phyloP scores from a whole-genome alignment of 1,284 basidiomycete species.

The Moesziomyces sp. region DNA sequence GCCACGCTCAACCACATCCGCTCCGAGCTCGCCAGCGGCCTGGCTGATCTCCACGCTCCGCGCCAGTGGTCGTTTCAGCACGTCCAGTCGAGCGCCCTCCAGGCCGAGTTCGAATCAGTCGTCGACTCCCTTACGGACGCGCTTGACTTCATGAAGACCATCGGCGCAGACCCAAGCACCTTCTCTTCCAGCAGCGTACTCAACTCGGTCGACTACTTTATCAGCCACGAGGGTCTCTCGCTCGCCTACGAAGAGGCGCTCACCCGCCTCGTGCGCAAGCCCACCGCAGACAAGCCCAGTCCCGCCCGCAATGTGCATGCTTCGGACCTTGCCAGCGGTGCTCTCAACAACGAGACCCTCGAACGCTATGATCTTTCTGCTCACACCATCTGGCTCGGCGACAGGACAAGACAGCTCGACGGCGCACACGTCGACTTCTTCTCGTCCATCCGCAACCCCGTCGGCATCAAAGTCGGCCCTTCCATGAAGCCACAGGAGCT shows the following conservation, averaged over 20 bases:
- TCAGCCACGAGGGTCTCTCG: slow-evolving; percentile 93
- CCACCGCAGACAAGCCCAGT: slow-evolving; percentile 24
- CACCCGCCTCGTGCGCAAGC: slow-evolving; percentile 73
- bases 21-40: slow-evolving; percentile 85
- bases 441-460: slow-evolving; percentile 91
- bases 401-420: slow-evolving; percentile 90
- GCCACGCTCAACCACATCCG: slow-evolving; percentile 94
- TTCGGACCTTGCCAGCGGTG: slow-evolving; percentile 23
- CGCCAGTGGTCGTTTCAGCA: slow-evolving; percentile 91
- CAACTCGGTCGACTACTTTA: slow-evolving; percentile 93
- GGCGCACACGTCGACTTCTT: slow-evolving; percentile 87
- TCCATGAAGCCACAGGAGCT: slow-evolving; percentile 84
- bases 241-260: slow-evolving; percentile 92
- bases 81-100: slow-evolving; percentile 82
- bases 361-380: slow-evolving; percentile 83
- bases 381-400: slow-evolving; percentile 97
- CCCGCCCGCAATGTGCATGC: slow-evolving; percentile 32
- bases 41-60: slow-evolving; percentile 86
- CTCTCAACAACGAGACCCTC: slow-evolving; percentile 26
- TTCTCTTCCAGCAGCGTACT: slow-evolving; percentile 76
- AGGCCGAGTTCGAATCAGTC: slow-evolving; percentile 84
- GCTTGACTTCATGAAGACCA: slow-evolving; percentile 90
- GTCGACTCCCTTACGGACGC: slow-evolving; percentile 87
- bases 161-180: slow-evolving; percentile 73
- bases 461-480: slow-evolving; percentile 96